A percentile compares a stretch with the other conserved stretches of the same genome.
phyloP scores from a whole-genome alignment of 768 basidiomycete genomes.

The Termitomyces sp. region DNA sequence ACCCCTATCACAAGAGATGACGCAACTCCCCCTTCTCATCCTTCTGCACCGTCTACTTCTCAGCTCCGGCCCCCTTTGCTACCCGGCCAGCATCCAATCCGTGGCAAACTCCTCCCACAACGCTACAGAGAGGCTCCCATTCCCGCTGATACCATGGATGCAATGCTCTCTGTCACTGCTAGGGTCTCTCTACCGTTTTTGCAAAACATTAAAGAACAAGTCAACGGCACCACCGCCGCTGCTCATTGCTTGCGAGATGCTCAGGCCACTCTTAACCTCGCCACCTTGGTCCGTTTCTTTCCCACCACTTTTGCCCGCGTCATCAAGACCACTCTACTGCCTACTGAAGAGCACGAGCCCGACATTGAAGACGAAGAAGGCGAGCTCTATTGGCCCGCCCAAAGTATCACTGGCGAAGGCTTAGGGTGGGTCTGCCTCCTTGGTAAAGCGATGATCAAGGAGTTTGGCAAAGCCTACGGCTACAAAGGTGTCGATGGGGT shows the following conservation, averaged over 20 bases:
- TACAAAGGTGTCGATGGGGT: conserved; percentile 70
- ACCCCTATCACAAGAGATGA: conserved; percentile 63
- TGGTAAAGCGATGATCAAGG: conserved; percentile 83
- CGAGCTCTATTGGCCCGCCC: conserved; percentile 82
- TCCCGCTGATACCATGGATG: conserved; percentile 36
- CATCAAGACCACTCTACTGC: conserved; percentile 55
- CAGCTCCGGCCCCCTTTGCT: conserved; percentile 26
- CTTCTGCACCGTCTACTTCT: conserved; percentile 24
- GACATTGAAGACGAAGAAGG: conserved; percentile 85
- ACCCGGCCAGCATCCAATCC: conserved; percentile 28
- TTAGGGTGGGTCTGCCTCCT: conserved; percentile 85
- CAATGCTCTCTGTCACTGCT: conserved; percentile 38
- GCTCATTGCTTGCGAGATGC: conserved; percentile 44
- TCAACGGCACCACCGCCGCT: conserved; percentile 32
- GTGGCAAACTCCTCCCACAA: conserved; percentile 33
- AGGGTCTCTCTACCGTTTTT: conserved; percentile 39
- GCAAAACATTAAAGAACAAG: conserved; percentile 38
- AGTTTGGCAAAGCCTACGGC: conserved; percentile 71
- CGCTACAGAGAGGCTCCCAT: conserved; percentile 33
- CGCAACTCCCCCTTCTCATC: conserved; percentile 43
- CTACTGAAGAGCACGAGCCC: conserved; percentile 70
- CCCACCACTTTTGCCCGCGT: conserved; percentile 74
- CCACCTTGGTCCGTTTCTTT: conserved; percentile 65
- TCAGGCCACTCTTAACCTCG: conserved; percentile 55
- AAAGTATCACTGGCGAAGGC: conserved; percentile 68